Evolutionary conservation across 2,329 filamentous ascomycete genomes (phyloP).

Genomic region (Graphiopsis chlorocephala): DNA sequence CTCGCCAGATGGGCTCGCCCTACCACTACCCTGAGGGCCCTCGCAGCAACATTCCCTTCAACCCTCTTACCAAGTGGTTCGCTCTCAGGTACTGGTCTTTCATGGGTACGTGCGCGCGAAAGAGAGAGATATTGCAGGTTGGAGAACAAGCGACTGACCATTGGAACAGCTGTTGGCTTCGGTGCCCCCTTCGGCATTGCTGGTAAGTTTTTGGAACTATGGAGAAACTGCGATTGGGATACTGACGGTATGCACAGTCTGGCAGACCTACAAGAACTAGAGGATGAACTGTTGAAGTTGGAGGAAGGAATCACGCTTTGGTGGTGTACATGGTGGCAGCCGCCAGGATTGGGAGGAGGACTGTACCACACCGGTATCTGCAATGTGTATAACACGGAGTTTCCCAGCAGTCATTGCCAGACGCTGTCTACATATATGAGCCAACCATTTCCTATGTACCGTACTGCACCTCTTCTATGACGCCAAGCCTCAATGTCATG

Average conservation of each 20-base stretch:
- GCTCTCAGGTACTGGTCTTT: constrained; percentile 77
- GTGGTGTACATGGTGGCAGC: constrained; percentile 2
- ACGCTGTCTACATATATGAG: constrained; percentile 20
- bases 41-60: constrained; percentile 94
- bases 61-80: constrained; percentile 87
- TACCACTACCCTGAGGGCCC: constrained; percentile 99
- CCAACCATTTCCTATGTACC: constrained; percentile 10
- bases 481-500: constrained; percentile 6
- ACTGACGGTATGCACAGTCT: constrained; percentile 48
- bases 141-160: constrained; percentile 37
- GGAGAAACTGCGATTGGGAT: constrained; percentile 23
- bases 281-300: constrained; percentile 8
- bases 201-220: constrained; percentile 48
- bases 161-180: constrained; percentile 54
- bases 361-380: constrained; percentile 15
- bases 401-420: constrained; percentile 17
- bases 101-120: constrained; percentile 55
- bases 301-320: constrained; percentile 13
- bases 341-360: constrained; percentile 14
- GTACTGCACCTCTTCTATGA: constrained; percentile 2
- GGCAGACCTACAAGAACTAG: constrained; percentile 65
- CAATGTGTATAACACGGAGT: constrained; percentile 19
- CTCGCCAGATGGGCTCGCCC: constrained; percentile 77
- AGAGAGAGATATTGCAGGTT: constrained; percentile 11
- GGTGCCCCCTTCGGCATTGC: constrained; percentile 60